Evolutionary conservation across 164 flowering plant species (phyloP), one percentile per base, ranked within the genome.

Genomic region (Macadamia integrifolia): DNA sequence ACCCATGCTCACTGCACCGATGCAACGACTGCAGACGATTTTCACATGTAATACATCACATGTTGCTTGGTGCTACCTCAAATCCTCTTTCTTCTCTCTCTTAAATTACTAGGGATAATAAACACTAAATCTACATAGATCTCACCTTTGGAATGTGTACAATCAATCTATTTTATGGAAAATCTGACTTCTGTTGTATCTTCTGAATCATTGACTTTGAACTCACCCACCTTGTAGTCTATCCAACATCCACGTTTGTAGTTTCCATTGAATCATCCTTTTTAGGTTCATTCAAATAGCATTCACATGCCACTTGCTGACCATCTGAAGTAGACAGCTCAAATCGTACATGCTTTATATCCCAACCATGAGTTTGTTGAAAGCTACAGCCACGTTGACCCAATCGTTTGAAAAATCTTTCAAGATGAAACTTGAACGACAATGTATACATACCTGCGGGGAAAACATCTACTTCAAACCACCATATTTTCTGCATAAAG

Each of bases 111-210:
- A 3, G 93, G 93, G 52, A 70, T 72, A 62, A 90, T 86, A 10
- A 80, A 70, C 31, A 86, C 90, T 56, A 89, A 85, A 63, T 91
- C 97, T 44, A 91, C 64, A 60, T 89, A 87, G 3, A 88, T 77
- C 3, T 93, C 97, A 30, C 92, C 97, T 81, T 91, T 91, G 9
- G 88, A 82, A 67, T 91, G 97, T 9, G 93, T 91, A 76, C 97
- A 91, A 69, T 91, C 97, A 46, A 91, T 91, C 72, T 91, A 93
- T 59, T 77, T 76, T 89, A 91, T 80, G 12, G 97, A 91, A 60
- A 87, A 88, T 63, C 84, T 88, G 66, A 91, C 69, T 71, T 79
- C 82, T 49, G 76, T 77, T 0, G 74, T 69, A 7, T 52, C 44
- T 12, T 73, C 65, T 0, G 78, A 53, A 35, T 78, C 71, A 3